Evolutionary conservation across 1,284 basidiomycete genomes (phyloP).

Genomic region (Boletus sp.): DNA sequence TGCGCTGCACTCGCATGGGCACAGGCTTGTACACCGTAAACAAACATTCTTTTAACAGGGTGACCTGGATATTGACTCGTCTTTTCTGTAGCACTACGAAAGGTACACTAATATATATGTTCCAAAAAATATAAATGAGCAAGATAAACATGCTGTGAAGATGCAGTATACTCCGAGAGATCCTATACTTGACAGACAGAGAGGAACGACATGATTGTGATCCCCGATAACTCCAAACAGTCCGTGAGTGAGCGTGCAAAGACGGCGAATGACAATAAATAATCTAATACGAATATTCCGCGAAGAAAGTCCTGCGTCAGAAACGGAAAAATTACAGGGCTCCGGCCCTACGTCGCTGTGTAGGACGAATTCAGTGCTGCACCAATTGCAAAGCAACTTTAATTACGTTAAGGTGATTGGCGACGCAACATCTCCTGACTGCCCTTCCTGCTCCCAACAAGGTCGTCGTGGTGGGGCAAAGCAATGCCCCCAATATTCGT

Average conservation of each 20-base stretch:
- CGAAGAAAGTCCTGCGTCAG: slow-evolving; percentile 12
- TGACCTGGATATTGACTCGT: slow-evolving; percentile 10
- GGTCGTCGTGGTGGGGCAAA: slow-evolving; percentile 33
- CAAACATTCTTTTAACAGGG: too few species aligned
- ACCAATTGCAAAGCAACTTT: background rate
- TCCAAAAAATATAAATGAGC: slow-evolving; percentile 39
- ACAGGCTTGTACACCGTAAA: background rate
- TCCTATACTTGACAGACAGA: slow-evolving; percentile 28
- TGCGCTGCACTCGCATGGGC: too few species aligned
- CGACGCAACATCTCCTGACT: slow-evolving; percentile 34
- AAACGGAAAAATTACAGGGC: background rate
- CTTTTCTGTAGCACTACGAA: slow-evolving; percentile 18
- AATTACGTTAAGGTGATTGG: slow-evolving; percentile 28
- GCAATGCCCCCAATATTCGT: slow-evolving; percentile 45
- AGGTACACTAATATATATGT: slow-evolving; percentile 31
- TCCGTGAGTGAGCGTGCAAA: slow-evolving; percentile 29
- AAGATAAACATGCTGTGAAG: slow-evolving; percentile 36
- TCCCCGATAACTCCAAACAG: slow-evolving; percentile 34
- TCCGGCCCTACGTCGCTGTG: background rate
- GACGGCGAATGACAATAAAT: slow-evolving; percentile 31
- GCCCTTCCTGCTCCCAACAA: slow-evolving; percentile 33
- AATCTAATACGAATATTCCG: slow-evolving; percentile 30
- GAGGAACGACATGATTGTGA: slow-evolving; percentile 22
- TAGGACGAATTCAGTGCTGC: background rate
- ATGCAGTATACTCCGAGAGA: slow-evolving; percentile 34